These are phyloP conservation scores for Pochonia chlamydosporia DNA, from an alignment of 2,329 filamentous ascomycete species.

Conservation along the genomic window DNA sequence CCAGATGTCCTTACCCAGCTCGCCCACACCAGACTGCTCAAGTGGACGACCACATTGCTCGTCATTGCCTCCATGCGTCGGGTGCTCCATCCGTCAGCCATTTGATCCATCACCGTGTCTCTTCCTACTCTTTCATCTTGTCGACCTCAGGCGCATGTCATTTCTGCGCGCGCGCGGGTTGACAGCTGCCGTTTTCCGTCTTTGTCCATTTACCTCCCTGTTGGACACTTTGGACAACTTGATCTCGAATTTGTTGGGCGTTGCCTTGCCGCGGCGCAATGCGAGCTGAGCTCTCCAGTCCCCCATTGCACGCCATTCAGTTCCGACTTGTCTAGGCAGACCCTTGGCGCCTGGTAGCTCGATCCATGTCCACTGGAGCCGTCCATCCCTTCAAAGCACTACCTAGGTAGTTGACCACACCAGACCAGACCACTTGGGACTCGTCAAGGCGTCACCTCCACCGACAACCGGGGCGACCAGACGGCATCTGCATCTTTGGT, in stretches of 20 bases:
- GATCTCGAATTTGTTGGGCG: not conserved
- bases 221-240: not conserved
- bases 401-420: no score
- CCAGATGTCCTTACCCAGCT: no score
- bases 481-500: not conserved
- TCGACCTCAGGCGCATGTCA: not conserved
- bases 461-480: not conserved
- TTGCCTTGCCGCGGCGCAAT: conserved; percentile 14
- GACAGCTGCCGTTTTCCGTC: not conserved
- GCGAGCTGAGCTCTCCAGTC: conserved; percentile 7
- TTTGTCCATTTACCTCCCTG: not conserved
- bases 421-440: no score
- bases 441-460: not conserved
- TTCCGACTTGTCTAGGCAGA: no score
- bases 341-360: conserved; percentile 6
- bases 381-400: no score
- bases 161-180: not conserved
- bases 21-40: no score
- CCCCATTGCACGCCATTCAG: conserved; percentile 8
- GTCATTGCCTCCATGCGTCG: no score
- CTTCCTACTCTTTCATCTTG: not conserved
- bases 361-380: conserved; percentile 1
- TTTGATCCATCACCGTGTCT: no score
- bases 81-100: not conserved
- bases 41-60: no score